phyloP scores from a whole-genome alignment of 2,329 filamentous ascomycete species.

The Chrysosporium queenslandicum region DNA sequence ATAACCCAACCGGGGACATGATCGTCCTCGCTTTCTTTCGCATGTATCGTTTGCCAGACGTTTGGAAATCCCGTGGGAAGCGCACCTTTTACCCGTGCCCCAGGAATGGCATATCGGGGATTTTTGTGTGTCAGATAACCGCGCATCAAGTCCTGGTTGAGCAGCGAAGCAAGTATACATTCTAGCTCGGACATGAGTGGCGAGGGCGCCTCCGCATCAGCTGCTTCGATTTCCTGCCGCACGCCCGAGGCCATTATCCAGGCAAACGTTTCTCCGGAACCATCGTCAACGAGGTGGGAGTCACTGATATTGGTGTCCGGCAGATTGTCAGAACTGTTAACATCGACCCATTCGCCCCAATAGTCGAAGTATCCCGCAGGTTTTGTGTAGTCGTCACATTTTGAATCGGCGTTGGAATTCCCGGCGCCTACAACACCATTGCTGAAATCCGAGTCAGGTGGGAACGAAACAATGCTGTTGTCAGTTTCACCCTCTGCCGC shows the following conservation, averaged over 20 bases:
- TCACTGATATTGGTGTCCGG: conserved; percentile 7
- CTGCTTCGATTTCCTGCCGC: conserved; percentile 13
- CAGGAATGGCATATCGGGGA: conserved; percentile 70
- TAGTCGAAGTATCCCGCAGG: conserved; percentile 29
- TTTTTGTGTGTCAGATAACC: conserved; percentile 74
- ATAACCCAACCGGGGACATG: conserved; percentile 69
- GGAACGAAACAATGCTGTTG: conserved; percentile 15
- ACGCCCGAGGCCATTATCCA: conserved; percentile 1
- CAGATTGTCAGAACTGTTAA: conserved; percentile 6
- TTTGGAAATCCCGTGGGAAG: conserved; percentile 53
- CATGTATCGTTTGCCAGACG: conserved; percentile 58
- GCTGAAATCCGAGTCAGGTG: conserved; percentile 28
- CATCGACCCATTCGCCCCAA: conserved; percentile 20
- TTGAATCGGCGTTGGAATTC: conserved; percentile 18
- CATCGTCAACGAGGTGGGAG: background rate
- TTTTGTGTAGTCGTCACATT: conserved; percentile 30
- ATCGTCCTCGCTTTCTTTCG: conserved; percentile 50
- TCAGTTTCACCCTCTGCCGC: too few relatives aligned
- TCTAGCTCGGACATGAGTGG: conserved; percentile 58
- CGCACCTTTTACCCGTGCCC: conserved; percentile 43
- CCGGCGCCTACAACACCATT: conserved; percentile 13
- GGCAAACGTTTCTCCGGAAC: conserved; percentile 4
- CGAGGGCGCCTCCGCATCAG: conserved; percentile 23
- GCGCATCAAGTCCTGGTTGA: conserved; percentile 69
- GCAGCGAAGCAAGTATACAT: conserved; percentile 62